Percentiles rank a stretch among this genome's conserved stretches.
These are phyloP conservation scores for Neofusicoccum laricinum DNA, from an alignment of 2,329 filamentous ascomycete genomes.

Conservation along the genomic window DNA sequence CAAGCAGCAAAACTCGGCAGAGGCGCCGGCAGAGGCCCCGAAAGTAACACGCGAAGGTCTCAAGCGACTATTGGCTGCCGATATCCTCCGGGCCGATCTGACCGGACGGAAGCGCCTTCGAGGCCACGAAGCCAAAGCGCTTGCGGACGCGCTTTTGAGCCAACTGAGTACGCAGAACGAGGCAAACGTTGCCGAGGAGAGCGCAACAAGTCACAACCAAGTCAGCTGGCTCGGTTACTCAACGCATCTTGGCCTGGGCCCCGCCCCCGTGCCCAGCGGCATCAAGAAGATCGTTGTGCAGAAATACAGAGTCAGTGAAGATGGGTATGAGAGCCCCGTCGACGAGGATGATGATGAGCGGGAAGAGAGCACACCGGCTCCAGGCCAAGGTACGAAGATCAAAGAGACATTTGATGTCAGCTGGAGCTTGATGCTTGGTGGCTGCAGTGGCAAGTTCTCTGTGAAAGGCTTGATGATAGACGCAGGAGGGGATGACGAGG, in stretches of 20 bases:
- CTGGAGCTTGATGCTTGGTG: conserved; percentile 42
- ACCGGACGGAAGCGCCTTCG: conserved; percentile 42
- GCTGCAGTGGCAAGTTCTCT: conserved; percentile 41
- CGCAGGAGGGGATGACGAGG: conserved; percentile 15
- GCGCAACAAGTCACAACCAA: conserved; percentile 34
- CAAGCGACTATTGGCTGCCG: conserved; percentile 45
- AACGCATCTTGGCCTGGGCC: conserved; percentile 36
- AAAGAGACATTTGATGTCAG: conserved; percentile 44
- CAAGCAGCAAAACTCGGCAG: conserved; percentile 17
- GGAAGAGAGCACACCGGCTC: conserved; percentile 13
- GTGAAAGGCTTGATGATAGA: conserved; percentile 37
- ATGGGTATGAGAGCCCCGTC: conserved; percentile 40
- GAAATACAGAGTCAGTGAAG: conserved; percentile 39
- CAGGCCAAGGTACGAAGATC: conserved; percentile 21
- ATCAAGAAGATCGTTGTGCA: conserved; percentile 40
- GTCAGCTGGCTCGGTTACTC: conserved; percentile 42
- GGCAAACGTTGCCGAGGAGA: conserved; percentile 17
- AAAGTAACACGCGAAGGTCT: conserved; percentile 36
- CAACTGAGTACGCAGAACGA: conserved; percentile 23
- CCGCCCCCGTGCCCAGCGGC: conserved; percentile 28
- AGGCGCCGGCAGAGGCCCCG: neutral
- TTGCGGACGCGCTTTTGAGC: conserved; percentile 44
- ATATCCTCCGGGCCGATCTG: conserved; percentile 46
- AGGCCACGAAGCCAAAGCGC: conserved; percentile 46
- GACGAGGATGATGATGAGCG: conserved; percentile 34